Percentiles rank a stretch among this genome's conserved stretches.
Conservation (phyloP, 345 rosid genomes). For the Psidium friedrichsthalianum region DNA sequence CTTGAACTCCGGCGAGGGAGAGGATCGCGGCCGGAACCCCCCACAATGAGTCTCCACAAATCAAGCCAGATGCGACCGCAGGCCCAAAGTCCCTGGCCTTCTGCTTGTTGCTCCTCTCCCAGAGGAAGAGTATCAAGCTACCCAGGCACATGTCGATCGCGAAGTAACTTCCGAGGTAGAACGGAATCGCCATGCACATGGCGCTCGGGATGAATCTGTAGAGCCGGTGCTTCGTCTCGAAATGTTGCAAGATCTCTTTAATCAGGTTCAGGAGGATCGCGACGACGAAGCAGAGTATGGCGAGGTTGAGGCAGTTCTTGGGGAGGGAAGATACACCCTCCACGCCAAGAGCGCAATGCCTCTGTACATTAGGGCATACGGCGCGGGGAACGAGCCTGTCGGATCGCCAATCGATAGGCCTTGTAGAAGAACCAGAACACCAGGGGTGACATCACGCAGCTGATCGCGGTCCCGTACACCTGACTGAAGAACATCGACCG, state of each 20-base stretch:
- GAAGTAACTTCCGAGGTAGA: slow-evolving; percentile 78
- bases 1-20: slow-evolving; percentile 43
- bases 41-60: slow-evolving; percentile 90
- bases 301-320: slow-evolving; percentile 44
- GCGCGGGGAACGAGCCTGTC: slow-evolving; percentile 61
- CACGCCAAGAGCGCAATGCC: slow-evolving; percentile 67
- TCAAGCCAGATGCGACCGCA: slow-evolving; percentile 80
- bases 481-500: slow-evolving; percentile 85
- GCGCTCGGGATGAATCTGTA: slow-evolving; percentile 70
- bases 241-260: slow-evolving; percentile 10
- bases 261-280: slow-evolving; percentile 38
- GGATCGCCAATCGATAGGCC: slow-evolving; percentile 70
- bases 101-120: slow-evolving; percentile 44
- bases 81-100: slow-evolving; percentile 47
- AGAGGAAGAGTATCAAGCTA: slow-evolving; percentile 61
- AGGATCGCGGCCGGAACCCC: slow-evolving; percentile 80
- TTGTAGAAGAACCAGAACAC: slow-evolving; percentile 82
- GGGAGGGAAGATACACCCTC: slow-evolving; percentile 65
- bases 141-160: slow-evolving; percentile 88
- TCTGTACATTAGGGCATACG: slow-evolving; percentile 53
- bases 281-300: slow-evolving; percentile 37
- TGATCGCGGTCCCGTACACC: slow-evolving; percentile 62
- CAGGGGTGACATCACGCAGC: slow-evolving; percentile 54
- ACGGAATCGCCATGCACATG: slow-evolving; percentile 96
- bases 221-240: slow-evolving; percentile 19